Conservation (phyloP, 78 protist genomes). For the Dictyostelium capitatum region DNA sequence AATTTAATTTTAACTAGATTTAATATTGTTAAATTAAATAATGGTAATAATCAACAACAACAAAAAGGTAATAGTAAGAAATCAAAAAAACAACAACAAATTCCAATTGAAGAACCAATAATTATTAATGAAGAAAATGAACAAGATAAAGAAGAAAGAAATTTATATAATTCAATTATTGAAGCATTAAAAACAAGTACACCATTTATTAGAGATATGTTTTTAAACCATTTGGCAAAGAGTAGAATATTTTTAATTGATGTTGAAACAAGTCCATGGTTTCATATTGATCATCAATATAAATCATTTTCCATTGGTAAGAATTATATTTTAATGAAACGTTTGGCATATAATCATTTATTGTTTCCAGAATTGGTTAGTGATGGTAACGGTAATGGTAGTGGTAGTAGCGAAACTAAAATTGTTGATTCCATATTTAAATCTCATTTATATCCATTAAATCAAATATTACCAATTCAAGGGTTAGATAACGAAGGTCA, state of each 20-base stretch:
- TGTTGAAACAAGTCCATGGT: slow-evolving; percentile 26
- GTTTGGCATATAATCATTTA: slow-evolving; percentile 32
- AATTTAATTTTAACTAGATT: slow-evolving; percentile 3
- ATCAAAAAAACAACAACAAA: neutral
- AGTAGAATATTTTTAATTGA: slow-evolving; percentile 33
- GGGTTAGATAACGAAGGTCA: neutral
- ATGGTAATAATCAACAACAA: neutral
- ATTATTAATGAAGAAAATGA: neutral
- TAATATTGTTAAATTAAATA: neutral
- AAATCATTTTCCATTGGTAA: neutral
- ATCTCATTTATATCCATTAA: slow-evolving; percentile 50
- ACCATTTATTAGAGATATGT: slow-evolving; percentile 48
- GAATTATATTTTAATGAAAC: slow-evolving; percentile 12
- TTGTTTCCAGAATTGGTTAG: slow-evolving; percentile 21
- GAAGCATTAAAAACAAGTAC: neutral
- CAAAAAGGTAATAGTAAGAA: neutral
- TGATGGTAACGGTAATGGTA: neutral
- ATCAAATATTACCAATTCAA: slow-evolving; percentile 25
- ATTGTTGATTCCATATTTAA: neutral
- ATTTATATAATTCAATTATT: slow-evolving; percentile 29
- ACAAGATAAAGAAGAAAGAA: neutral
- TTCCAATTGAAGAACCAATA: neutral
- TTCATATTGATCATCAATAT: slow-evolving; percentile 12
- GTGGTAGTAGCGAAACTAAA: neutral
- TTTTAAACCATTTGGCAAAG: slow-evolving; percentile 63